Evolutionary conservation across 2,329 filamentous ascomycete species (phyloP), one percentile per base, ranked within the genome.

Genomic region (Diplodia mutila): DNA sequence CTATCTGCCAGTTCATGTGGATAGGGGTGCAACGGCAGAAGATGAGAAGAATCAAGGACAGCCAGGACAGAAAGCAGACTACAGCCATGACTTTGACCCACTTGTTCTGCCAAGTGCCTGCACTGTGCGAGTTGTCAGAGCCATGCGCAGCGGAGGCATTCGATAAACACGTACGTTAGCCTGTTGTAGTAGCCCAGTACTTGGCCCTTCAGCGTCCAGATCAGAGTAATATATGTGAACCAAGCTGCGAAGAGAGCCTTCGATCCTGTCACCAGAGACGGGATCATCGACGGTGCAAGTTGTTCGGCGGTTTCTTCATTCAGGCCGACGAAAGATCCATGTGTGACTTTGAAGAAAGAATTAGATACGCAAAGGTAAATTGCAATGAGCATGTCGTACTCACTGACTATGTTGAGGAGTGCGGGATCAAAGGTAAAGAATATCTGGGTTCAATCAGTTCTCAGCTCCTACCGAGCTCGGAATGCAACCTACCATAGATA

Each of bases 181-280:
- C 81, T 76, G 55, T 76, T 74, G 69, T 80, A 82, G 67, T 82
- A 80, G 68, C 77, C 82, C n/a, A 82, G 70, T 71, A 82, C 80
- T 69, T 78, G 79, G 5, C 75, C 79, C 68, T 83, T 83, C 27
- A 83, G 72, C 4, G 55, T 75, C 79, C 81, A 83, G 21, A 83
- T 81, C 18, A 83, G 70, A 4, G 77, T 78, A 7, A 80, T 74
- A 66, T 83, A 83, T 63, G 78, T 76, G 53, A 76, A 75, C 81
- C 81, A 83, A 12, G 79, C 79, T 2, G 77, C 75, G 71, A 76
- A 69, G 8, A 76, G 72, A 23, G 70, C 74, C 52, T 76, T 75
- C 11, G 72, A 80, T 2, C 81, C 81, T 42, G 76, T 72, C 21
- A 73, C 74, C 0, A 76, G 69, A 34, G 69, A 72, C 1, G 59